These are phyloP conservation scores for Lactarius sanguifluus DNA, from an alignment of 768 basidiomycete species.

Conservation along the genomic window DNA sequence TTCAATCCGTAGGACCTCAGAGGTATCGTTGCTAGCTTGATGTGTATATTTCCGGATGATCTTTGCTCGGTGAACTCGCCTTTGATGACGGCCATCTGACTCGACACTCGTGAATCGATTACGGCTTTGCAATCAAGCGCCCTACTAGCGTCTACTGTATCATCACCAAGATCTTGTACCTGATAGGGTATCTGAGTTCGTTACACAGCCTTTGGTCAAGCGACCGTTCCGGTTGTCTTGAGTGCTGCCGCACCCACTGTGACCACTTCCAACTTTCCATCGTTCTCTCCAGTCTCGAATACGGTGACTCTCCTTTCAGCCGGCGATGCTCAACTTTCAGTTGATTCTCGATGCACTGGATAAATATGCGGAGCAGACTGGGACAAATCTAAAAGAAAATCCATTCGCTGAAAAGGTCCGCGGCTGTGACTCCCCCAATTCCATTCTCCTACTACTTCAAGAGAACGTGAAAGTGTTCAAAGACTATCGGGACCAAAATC, in stretches of 20 bases:
- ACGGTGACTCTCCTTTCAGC: background rate
- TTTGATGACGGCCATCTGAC: too few species aligned
- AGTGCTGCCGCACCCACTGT: too few species aligned
- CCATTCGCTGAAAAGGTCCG: background rate
- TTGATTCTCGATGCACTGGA: background rate
- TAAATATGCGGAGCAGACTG: background rate
- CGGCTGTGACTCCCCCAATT: background rate
- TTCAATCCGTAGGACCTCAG: too few species aligned
- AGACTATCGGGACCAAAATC: background rate
- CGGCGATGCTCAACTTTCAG: background rate
- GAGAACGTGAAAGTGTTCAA: background rate
- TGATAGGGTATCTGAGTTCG: too few species aligned
- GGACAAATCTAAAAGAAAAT: background rate
- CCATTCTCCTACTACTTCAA: background rate
- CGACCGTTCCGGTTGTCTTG: too few species aligned
- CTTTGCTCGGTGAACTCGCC: too few species aligned
- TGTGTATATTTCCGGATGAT: too few species aligned
- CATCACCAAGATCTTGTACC: too few species aligned
- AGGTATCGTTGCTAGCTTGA: too few species aligned
- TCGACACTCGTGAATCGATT: too few species aligned
- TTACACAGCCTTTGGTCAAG: too few species aligned
- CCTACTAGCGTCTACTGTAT: background rate
- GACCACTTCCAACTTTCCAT: background rate
- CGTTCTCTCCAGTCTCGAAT: background rate
- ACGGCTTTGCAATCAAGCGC: too few species aligned